Evolutionary conservation across 2,329 filamentous ascomycete species (phyloP).

Genomic region (Apiospora kogelbergensis): DNA sequence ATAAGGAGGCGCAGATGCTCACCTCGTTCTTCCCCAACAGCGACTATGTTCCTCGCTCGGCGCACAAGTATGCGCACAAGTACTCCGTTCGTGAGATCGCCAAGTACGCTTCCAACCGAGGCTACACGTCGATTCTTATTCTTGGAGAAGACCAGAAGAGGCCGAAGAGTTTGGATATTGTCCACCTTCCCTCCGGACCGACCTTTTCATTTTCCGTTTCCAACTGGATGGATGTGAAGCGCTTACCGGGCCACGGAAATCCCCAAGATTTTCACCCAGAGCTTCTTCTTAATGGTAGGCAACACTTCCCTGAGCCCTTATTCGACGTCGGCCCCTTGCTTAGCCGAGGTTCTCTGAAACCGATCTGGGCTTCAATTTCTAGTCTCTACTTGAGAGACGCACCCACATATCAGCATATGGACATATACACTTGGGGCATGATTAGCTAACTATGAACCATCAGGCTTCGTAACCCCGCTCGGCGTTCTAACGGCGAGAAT

Average conservation of each 20-base stretch:
- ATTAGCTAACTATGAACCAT: not conserved
- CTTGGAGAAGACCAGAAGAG: constrained; percentile 88
- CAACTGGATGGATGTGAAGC: constrained; percentile 58
- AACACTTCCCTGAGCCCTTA: not conserved
- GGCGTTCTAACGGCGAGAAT: constrained; percentile 85
- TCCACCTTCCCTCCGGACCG: constrained; percentile 80
- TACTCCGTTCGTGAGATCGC: constrained; percentile 91
- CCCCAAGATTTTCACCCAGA: constrained; percentile 90
- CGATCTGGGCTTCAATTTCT: not conserved
- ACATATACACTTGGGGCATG: not conserved
- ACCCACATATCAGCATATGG: not conserved
- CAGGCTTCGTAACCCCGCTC: constrained; percentile 83
- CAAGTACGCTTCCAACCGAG: constrained; percentile 76
- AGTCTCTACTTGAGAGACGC: not conserved
- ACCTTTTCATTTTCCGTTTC: constrained; percentile 91
- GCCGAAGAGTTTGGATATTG: constrained; percentile 77
- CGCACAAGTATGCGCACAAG: constrained; percentile 82
- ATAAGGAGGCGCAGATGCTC: constrained; percentile 77
- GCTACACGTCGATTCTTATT: constrained; percentile 81
- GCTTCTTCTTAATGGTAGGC: constrained; percentile 72
- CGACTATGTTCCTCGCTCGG: constrained; percentile 83
- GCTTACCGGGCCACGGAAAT: constrained; percentile 84
- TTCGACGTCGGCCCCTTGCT: not conserved
- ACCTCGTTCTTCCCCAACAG: constrained; percentile 81
- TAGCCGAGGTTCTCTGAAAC: not conserved